Percentiles rank a stretch among this genome's conserved stretches.
Conservation (phyloP, 2,329 filamentous ascomycete genomes). For the Chaetomium sp. region DNA sequence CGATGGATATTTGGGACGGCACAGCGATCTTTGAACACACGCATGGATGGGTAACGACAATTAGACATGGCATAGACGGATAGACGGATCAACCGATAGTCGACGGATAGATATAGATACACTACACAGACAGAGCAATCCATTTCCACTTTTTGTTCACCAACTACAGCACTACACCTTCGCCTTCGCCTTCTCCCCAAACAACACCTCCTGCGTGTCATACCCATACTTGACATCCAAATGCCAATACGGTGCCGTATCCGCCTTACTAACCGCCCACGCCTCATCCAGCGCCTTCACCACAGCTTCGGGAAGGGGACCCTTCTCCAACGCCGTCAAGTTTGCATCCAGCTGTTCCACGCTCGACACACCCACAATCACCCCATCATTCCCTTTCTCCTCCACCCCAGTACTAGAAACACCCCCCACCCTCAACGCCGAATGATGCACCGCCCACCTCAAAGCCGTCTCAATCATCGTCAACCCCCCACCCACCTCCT, state of each 20-base stretch:
- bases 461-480: slow-evolving; percentile 62
- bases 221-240: slow-evolving; percentile 60
- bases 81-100: no score
- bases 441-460: slow-evolving; percentile 64
- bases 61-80: no score
- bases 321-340: slow-evolving; percentile 45
- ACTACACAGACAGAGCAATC: no score
- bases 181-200: slow-evolving; percentile 38
- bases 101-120: no score
- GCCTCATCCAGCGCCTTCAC: slow-evolving; percentile 67
- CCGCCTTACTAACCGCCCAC: slow-evolving; percentile 63
- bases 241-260: slow-evolving; percentile 49
- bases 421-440: slow-evolving; percentile 35
- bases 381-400: slow-evolving; percentile 34
- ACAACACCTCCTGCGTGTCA: slow-evolving; percentile 55
- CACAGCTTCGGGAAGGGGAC: slow-evolving; percentile 65
- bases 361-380: slow-evolving; percentile 47
- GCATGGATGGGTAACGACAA: no score
- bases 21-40: no score
- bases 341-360: slow-evolving; percentile 45
- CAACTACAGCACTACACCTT: background rate
- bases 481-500: slow-evolving; percentile 49
- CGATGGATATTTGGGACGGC: no score
- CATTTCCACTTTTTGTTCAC: no score
- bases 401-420: no score